phyloP scores from a whole-genome alignment of 495 filamentous ascomycete species.

The Penicillium maclennaniae region DNA sequence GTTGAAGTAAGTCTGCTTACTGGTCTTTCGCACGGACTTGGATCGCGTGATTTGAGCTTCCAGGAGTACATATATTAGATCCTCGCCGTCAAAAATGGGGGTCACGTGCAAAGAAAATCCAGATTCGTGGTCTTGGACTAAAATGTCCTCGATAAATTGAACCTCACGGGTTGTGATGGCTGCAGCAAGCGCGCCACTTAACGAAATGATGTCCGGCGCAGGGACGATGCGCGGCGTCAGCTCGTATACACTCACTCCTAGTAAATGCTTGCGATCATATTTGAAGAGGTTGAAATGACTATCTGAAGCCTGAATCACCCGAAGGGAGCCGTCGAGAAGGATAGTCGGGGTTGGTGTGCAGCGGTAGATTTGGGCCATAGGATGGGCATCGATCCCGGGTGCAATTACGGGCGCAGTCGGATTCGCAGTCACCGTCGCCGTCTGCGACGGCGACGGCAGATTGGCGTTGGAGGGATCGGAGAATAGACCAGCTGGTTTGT shows the following conservation, averaged over 20 bases:
- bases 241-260: slow-evolving; percentile 43
- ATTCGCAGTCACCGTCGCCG: background rate
- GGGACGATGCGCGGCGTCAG: slow-evolving; percentile 31
- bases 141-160: slow-evolving; percentile 30
- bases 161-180: slow-evolving; percentile 36
- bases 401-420: background rate
- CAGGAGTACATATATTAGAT: slow-evolving; percentile 45
- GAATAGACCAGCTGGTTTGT: background rate
- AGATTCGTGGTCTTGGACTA: slow-evolving; percentile 16
- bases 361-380: slow-evolving; percentile 41
- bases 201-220: slow-evolving; percentile 31
- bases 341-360: slow-evolving; percentile 48
- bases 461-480: background rate
- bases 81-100: slow-evolving; percentile 47
- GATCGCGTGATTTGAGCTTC: slow-evolving; percentile 38
- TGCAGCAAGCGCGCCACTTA: slow-evolving; percentile 42
- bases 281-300: slow-evolving; percentile 42
- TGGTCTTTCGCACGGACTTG: slow-evolving; percentile 5
- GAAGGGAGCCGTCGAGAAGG: slow-evolving; percentile 44
- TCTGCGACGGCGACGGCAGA: background rate
- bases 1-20: slow-evolving; percentile 46
- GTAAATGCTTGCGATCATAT: slow-evolving; percentile 32
- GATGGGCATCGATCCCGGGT: slow-evolving; percentile 1
- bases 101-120: slow-evolving; percentile 45
- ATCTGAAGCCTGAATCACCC: slow-evolving; percentile 46